Conservation (phyloP, 352 stramenopile species). For the Pythium phragmitis region DNA sequence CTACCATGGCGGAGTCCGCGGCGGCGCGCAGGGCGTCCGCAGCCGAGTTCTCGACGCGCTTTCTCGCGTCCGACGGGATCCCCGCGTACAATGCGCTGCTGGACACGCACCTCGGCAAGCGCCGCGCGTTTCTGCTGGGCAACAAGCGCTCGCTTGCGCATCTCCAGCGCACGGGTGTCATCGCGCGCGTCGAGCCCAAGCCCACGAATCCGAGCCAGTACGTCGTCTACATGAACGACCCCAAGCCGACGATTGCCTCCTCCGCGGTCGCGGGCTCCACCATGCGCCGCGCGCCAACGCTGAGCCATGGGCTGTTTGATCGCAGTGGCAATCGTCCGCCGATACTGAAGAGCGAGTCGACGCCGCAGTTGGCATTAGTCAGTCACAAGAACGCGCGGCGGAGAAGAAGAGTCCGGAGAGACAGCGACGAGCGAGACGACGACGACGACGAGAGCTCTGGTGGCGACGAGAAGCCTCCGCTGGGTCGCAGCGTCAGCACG, state of each 20-base stretch:
- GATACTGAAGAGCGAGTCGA: constrained; percentile 16
- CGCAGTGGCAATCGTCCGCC: not conserved
- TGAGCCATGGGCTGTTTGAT: constrained; percentile 7
- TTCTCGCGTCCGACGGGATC: constrained; percentile 64
- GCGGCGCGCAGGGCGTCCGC: not conserved
- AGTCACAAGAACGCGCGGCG: not conserved
- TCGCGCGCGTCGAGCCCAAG: constrained; percentile 49
- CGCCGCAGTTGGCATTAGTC: constrained; percentile 6
- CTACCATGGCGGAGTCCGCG: not conserved
- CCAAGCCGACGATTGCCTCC: constrained; percentile 12
- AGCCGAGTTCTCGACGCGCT: constrained; percentile 55
- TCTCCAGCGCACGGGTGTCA: constrained; percentile 64
- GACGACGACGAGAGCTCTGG: constrained; percentile 1
- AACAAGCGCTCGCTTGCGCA: constrained; percentile 53
- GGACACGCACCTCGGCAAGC: constrained; percentile 56
- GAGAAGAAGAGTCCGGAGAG: not conserved
- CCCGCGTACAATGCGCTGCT: constrained; percentile 72
- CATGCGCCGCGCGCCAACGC: constrained; percentile 15
- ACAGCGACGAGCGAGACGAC: constrained; percentile 3
- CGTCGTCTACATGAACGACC: constrained; percentile 60
- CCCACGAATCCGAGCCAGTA: constrained; percentile 62
- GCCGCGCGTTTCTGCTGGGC: constrained; percentile 62
- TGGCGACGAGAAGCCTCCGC: not conserved
- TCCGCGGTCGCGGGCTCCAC: constrained; percentile 7
- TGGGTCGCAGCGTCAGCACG: constrained; percentile 12